Conservation (phyloP, 306 rosid species). For the Sindora glabra region DNA sequence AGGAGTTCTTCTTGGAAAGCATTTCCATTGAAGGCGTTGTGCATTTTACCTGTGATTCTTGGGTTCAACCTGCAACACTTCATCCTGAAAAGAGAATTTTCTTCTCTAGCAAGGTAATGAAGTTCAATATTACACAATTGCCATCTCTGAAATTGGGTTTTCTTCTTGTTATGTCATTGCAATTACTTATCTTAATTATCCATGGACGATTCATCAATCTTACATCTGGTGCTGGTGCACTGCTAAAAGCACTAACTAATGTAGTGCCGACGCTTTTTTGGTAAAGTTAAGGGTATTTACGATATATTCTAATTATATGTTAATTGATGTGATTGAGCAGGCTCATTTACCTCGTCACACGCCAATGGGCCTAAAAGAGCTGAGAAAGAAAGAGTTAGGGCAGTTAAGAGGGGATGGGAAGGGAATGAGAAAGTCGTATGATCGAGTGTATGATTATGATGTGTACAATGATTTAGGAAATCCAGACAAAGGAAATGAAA, state of each 20-base stretch:
- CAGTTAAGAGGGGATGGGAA: conserved; percentile 28
- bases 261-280: too few relatives aligned
- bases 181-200: too few relatives aligned
- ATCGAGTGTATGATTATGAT: conserved; percentile 35
- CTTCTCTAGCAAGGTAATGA: conserved; percentile 31
- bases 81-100: conserved; percentile 24
- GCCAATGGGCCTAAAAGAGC: conserved; percentile 25
- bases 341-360: conserved; percentile 25
- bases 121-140: too few relatives aligned
- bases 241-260: too few relatives aligned
- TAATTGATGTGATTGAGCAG: conserved; percentile 9
- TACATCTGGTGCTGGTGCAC: too few relatives aligned
- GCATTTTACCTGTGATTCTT: conserved; percentile 23
- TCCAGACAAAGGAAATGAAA: conserved; percentile 3
- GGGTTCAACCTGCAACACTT: conserved; percentile 25
- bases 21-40: conserved; percentile 17
- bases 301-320: too few relatives aligned
- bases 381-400: conserved; percentile 23
- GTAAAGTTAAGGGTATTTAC: too few relatives aligned
- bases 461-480: conserved; percentile 33
- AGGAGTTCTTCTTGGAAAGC: conserved; percentile 27
- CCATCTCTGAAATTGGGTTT: too few relatives aligned
- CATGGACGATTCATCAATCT: too few relatives aligned
- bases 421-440: conserved; percentile 1
- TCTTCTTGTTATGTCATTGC: too few relatives aligned